Percentiles rank a stretch among this genome's conserved stretches.
Conservation (phyloP, 139 green algal genomes). For the Zygnema cylindricum region DNA sequence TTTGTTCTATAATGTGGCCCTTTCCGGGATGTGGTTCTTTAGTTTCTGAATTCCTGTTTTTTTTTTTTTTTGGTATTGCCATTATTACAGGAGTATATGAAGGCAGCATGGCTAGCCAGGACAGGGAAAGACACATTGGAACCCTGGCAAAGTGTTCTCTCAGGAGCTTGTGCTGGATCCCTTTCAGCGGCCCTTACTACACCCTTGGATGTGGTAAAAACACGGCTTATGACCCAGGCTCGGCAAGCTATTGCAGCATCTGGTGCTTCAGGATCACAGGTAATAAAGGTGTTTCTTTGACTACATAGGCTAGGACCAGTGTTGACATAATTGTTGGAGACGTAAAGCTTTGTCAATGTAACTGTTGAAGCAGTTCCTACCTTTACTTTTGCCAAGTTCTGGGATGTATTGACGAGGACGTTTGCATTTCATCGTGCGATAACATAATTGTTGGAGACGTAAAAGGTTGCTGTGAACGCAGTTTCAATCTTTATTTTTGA, state of each 20-base stretch:
- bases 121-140: neutral
- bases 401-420: too few relatives aligned
- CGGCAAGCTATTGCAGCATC: constrained; percentile 13
- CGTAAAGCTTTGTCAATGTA: too few relatives aligned
- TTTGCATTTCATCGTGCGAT: too few relatives aligned
- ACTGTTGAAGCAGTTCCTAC: too few relatives aligned
- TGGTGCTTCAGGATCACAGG: constrained; percentile 30
- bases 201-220: constrained; percentile 97
- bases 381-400: too few relatives aligned
- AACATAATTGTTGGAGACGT: too few relatives aligned
- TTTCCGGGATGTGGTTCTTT: too few relatives aligned
- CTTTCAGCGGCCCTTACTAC: constrained; percentile 85
- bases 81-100: constrained; percentile 59
- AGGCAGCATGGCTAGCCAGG: constrained; percentile 23
- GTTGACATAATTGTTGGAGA: too few relatives aligned
- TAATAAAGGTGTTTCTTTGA: too few relatives aligned
- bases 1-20: too few relatives aligned
- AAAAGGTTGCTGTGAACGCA: neutral
- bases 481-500: neutral
- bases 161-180: constrained; percentile 75
- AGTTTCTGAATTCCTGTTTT: neutral
- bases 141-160: constrained; percentile 45
- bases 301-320: too few relatives aligned
- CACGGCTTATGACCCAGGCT: constrained; percentile 72
- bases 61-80: too few relatives aligned